These are phyloP conservation scores for Lodderomyces pseudojiufengensis DNA, from an alignment of 1,139 yeast species.

Conservation along the genomic window DNA sequence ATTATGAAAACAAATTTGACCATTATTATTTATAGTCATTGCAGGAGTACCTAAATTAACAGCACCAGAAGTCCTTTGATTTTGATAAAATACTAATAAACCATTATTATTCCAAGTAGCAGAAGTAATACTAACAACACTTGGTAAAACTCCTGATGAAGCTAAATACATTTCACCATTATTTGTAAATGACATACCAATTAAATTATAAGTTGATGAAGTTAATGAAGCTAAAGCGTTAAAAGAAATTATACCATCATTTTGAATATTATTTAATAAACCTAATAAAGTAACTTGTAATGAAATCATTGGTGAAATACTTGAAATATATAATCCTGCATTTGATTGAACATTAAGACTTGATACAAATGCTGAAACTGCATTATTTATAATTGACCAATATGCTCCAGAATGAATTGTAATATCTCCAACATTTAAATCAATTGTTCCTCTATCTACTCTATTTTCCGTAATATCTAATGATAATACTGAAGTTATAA, in stretches of 20 bases:
- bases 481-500: background rate
- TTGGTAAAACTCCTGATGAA: conserved; percentile 19
- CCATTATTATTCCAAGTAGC: conserved; percentile 25
- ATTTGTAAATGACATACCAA: conserved; percentile 21
- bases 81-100: conserved; percentile 21
- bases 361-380: conserved; percentile 22
- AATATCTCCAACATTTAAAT: conserved; percentile 20
- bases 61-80: conserved; percentile 18
- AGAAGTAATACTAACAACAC: conserved; percentile 20
- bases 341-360: conserved; percentile 16
- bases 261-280: conserved; percentile 12
- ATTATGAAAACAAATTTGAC: conserved; percentile 26
- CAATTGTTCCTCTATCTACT: conserved; percentile 18
- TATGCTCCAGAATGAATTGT: conserved; percentile 25
- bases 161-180: conserved; percentile 28
- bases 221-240: conserved; percentile 17
- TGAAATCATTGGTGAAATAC: conserved; percentile 7
- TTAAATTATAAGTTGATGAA: conserved; percentile 20
- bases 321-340: conserved; percentile 22
- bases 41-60: conserved; percentile 19
- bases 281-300: conserved; percentile 14
- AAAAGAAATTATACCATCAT: conserved; percentile 23
- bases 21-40: conserved; percentile 19
- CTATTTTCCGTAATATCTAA: conserved; percentile 1
- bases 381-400: conserved; percentile 33